These are phyloP conservation scores for Yarrowia divulgata DNA, from an alignment of 805 yeast species.

Conservation along the genomic window DNA sequence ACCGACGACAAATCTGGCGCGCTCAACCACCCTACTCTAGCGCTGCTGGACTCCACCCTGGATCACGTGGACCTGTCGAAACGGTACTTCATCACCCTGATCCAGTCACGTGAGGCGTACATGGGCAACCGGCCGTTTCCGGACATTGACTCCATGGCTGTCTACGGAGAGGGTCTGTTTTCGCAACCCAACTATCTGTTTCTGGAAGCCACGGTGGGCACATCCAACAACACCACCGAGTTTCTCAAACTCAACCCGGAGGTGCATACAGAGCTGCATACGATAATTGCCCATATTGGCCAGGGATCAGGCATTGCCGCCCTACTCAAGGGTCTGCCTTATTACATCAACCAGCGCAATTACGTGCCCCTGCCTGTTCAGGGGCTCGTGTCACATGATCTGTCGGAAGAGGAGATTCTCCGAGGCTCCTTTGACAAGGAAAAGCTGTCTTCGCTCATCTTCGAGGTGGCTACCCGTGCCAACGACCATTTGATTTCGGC, in stretches of 20 bases:
- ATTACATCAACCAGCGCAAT: constrained; percentile 60
- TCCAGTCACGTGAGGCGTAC: constrained; percentile 65
- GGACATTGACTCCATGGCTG: constrained; percentile 64
- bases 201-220: constrained; percentile 62
- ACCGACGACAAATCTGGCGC: background rate
- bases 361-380: constrained; percentile 70
- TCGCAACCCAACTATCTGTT: constrained; percentile 76
- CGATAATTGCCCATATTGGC: constrained; percentile 80
- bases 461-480: constrained; percentile 73
- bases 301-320: constrained; percentile 79
- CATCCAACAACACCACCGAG: constrained; percentile 63
- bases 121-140: constrained; percentile 57
- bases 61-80: constrained; percentile 59
- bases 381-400: constrained; percentile 57
- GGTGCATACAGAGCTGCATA: constrained; percentile 58
- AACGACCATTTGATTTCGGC: constrained; percentile 83
- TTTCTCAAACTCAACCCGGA: constrained; percentile 57
- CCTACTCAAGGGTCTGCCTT: constrained; percentile 64
- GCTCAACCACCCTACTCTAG: constrained; percentile 59
- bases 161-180: constrained; percentile 79
- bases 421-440: constrained; percentile 49
- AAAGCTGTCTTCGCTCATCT: constrained; percentile 64
- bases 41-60: constrained; percentile 64
- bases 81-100: constrained; percentile 62
- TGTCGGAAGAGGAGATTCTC: constrained; percentile 69